Evolutionary conservation across 768 basidiomycete species (phyloP).

Genomic region (Strobilomyces dryophilus): DNA sequence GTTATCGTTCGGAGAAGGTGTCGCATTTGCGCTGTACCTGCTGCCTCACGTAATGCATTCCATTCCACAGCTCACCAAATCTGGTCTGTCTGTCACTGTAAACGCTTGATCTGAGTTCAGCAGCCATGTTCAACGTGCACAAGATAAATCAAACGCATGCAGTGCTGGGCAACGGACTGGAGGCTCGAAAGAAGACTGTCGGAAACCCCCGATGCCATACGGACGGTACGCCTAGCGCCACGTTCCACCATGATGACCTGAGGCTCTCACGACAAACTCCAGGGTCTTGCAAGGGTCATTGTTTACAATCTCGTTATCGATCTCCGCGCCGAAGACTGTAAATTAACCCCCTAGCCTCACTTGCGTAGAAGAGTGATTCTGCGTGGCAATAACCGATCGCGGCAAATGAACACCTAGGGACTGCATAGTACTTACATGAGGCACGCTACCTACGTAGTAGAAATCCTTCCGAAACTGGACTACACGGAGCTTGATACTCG

Average conservation of each 20-base stretch:
- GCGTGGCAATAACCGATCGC: conserved; percentile 9
- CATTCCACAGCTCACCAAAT: conserved; percentile 1
- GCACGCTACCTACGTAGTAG: neutral
- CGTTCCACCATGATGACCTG: neutral
- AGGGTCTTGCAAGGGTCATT: conserved; percentile 11
- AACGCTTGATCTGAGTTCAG: neutral
- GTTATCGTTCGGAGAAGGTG: conserved; percentile 16
- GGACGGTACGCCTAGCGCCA: neutral
- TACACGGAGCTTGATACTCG: neutral
- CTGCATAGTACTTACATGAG: neutral
- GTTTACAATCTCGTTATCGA: conserved; percentile 5
- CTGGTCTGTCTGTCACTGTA: neutral
- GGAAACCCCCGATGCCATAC: neutral
- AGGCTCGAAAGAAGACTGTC: conserved; percentile 1
- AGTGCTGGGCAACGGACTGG: neutral
- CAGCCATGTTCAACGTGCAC: neutral
- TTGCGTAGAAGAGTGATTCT: conserved; percentile 7
- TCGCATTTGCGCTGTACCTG: neutral
- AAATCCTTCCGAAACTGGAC: conserved; percentile 1
- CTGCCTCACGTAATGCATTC: conserved; percentile 13
- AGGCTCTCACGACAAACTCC: neutral
- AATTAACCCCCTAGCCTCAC: conserved; percentile 4
- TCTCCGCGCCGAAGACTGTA: conserved; percentile 4
- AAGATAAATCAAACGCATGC: conserved; percentile 1
- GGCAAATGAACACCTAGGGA: neutral